Percentiles rank a stretch among this genome's conserved stretches.
Evolutionary conservation across 1,139 yeast species (phyloP).

Genomic region (Magnusiomyces paraingens): DNA sequence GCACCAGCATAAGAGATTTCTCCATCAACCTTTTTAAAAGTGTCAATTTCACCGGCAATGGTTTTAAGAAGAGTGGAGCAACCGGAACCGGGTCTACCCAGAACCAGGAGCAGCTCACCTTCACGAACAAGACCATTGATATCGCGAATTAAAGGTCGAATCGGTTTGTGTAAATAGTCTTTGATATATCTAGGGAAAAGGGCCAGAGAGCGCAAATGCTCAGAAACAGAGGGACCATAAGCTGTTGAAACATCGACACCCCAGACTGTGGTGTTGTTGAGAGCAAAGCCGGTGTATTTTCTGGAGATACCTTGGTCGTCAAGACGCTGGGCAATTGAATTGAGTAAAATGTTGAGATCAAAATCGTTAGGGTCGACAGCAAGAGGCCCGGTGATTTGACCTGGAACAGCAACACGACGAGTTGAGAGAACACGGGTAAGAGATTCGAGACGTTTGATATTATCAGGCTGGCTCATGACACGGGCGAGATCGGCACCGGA

Average conservation of each 20-base stretch:
- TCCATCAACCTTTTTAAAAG: conserved; percentile 34
- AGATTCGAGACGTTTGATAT: conserved; percentile 37
- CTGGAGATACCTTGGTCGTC: conserved; percentile 41
- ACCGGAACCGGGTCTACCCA: conserved; percentile 62
- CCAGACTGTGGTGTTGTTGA: conserved; percentile 41
- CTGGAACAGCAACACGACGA: conserved; percentile 38
- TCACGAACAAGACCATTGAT: conserved; percentile 24
- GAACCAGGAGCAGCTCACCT: conserved; percentile 52
- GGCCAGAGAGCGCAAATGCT: conserved; percentile 34
- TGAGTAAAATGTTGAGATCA: conserved; percentile 37
- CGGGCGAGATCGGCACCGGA: conserved; percentile 13
- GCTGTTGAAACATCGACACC: conserved; percentile 51
- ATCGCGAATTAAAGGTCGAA: conserved; percentile 13
- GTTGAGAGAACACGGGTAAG: conserved; percentile 40
- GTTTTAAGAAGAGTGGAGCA: conserved; percentile 53
- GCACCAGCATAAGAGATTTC: conserved; percentile 47
- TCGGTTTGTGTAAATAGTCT: conserved; percentile 14
- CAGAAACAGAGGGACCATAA: conserved; percentile 45
- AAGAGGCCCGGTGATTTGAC: conserved; percentile 36
- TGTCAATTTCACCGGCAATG: conserved; percentile 44
- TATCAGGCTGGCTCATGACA: conserved; percentile 26
- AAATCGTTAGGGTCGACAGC: conserved; percentile 38
- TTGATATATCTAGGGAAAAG: conserved; percentile 28
- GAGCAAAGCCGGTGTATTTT: conserved; percentile 46
- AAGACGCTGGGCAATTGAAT: conserved; percentile 27